Conservation (phyloP, 2,329 filamentous ascomycete species). For the Alternaria dauci region DNA sequence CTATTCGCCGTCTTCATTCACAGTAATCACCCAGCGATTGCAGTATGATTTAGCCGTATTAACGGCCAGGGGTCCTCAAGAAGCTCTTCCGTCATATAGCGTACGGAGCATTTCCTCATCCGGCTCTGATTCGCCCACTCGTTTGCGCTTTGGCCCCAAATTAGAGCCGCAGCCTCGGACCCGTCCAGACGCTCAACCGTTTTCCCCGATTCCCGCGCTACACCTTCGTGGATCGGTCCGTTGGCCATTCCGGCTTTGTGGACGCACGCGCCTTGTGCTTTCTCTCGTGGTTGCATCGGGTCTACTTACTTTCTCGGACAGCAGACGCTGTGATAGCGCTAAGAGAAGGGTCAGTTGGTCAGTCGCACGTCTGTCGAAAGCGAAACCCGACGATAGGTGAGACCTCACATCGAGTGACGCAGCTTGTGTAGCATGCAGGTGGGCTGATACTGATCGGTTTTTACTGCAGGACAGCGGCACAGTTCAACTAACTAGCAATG, state of each 20-base stretch:
- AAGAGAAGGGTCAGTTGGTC: background rate
- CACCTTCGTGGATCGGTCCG: conserved; percentile 3
- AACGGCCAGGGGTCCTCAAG: background rate
- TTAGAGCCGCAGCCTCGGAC: conserved; percentile 1
- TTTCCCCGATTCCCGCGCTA: conserved; percentile 10
- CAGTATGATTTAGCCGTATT: background rate
- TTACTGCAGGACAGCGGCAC: conserved; percentile 20
- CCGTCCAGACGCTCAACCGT: conserved; percentile 9
- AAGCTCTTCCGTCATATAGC: background rate
- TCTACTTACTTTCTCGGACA: conserved; percentile 5
- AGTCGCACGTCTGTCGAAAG: background rate
- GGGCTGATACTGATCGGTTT: conserved; percentile 10
- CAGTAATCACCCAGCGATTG: background rate
- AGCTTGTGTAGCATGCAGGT: conserved; percentile 8
- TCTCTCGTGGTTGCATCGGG: conserved; percentile 9
- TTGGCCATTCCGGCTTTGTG: conserved; percentile 1
- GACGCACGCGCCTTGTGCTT: background rate
- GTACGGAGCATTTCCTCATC: conserved; percentile 5
- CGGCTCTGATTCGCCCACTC: conserved; percentile 1
- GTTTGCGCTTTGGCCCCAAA: background rate
- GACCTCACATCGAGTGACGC: conserved; percentile 1
- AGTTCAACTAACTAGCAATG: conserved; percentile 8
- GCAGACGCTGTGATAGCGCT: background rate
- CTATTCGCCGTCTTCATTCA: background rate
- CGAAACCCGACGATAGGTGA: conserved; percentile 1